phyloP scores from a whole-genome alignment of 108 stramenopile genomes.

The Pseudonitzschia pungens region DNA sequence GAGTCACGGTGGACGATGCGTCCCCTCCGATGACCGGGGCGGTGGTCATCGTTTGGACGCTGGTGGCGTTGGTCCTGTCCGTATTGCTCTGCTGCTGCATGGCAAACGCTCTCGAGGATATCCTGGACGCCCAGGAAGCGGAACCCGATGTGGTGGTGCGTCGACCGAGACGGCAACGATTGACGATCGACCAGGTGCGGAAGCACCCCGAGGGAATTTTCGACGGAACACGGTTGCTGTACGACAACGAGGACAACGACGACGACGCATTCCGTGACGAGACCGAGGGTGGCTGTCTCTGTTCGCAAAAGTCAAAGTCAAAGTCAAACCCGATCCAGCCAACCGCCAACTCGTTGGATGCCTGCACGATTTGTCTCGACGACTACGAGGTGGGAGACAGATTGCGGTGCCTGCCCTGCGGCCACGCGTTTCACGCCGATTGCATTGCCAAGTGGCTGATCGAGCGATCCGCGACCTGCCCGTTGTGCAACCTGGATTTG shows the following conservation, averaged over 20 bases:
- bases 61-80: neutral
- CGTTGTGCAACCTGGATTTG: conserved; percentile 59
- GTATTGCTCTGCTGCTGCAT: conserved; percentile 11
- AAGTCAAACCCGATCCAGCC: neutral
- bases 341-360: neutral
- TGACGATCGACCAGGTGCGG: conserved; percentile 37
- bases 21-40: neutral
- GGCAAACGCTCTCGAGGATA: neutral
- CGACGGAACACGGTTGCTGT: conserved; percentile 9
- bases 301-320: neutral
- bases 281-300: neutral
- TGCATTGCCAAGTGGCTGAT: conserved; percentile 79
- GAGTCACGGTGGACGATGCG: conserved; percentile 3
- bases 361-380: conserved; percentile 74
- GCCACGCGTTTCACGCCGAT: conserved; percentile 59
- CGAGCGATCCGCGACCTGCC: conserved; percentile 49
- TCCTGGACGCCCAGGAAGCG: conserved; percentile 3
- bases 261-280: neutral
- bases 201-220: conserved; percentile 19
- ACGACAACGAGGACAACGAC: neutral
- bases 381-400: conserved; percentile 58
- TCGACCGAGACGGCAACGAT: conserved; percentile 29
- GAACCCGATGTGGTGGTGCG: conserved; percentile 17
- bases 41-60: conserved; percentile 1
- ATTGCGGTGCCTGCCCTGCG: conserved; percentile 63